phyloP scores from a whole-genome alignment of 805 yeast species.

The Kodamaea restingae region DNA sequence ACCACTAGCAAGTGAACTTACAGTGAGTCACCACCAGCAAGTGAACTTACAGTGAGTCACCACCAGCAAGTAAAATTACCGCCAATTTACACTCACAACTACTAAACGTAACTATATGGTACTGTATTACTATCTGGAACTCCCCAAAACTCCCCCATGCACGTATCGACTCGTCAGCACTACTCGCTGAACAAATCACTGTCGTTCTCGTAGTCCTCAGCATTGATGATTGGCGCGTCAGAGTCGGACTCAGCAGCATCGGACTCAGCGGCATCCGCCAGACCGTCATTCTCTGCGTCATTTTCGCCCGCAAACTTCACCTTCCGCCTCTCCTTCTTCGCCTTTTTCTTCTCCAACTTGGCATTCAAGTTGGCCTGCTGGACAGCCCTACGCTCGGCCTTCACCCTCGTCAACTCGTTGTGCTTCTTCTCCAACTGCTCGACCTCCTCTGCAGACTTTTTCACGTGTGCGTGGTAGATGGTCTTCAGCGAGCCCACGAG shows the following conservation, averaged over 20 bases:
- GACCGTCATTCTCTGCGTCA: slow-evolving; percentile 21
- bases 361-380: slow-evolving; percentile 76
- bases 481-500: slow-evolving; percentile 80
- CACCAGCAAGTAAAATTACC: too few species aligned
- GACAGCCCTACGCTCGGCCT: slow-evolving; percentile 66
- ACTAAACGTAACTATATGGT: too few species aligned
- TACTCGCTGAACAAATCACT: slow-evolving; percentile 44
- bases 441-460: slow-evolving; percentile 60
- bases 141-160: too few species aligned
- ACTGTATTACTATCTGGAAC: too few species aligned
- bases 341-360: slow-evolving; percentile 69
- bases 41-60: too few species aligned
- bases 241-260: slow-evolving; percentile 16
- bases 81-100: too few species aligned
- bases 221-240: slow-evolving; percentile 36
- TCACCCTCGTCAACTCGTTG: slow-evolving; percentile 54
- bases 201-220: slow-evolving; percentile 48
- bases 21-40: too few species aligned
- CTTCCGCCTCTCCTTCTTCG: slow-evolving; percentile 65
- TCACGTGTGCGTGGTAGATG: slow-evolving; percentile 69
- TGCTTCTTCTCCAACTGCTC: slow-evolving; percentile 64
- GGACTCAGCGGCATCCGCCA: slow-evolving; percentile 20
- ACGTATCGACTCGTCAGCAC: too few species aligned
- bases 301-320: slow-evolving; percentile 40
- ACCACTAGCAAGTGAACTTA: too few species aligned